Base-by-base conservation (phyloP, 2,329 filamentous ascomycete species). In the Pestalotiopsis sp. region DNA sequence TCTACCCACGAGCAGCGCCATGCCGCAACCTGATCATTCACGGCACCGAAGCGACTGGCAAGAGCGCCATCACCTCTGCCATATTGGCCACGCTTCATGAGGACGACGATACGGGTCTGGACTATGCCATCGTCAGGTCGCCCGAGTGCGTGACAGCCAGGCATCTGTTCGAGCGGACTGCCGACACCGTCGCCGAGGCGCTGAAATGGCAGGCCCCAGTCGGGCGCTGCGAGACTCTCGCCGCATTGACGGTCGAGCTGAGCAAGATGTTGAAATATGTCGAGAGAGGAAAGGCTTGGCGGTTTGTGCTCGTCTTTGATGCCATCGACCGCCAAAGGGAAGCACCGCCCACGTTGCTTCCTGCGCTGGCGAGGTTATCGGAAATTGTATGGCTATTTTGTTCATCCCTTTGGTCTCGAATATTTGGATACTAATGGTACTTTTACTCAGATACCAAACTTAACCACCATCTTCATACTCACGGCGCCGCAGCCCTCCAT, bases 301-400 rank as follows among this genome's bases (percentile, higher is more conserved):
- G 91, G 72, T 94, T 97, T 74, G 90, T 95, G 9, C 80, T 98
- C 68, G 93, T 98, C 12, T 87, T 98, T 71, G 96, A 98, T 82
- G 93, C 90, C 12, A 91, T 98, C 68, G 95, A 98, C 78, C 88
- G 87, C 71, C 93, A 97, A 78, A 87, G 92, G 75, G 95, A 98
- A 76, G 90, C 92, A 5, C 89, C 92, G 5, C 86, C 90, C 2
- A 97, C 93, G 1, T 81, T 98, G 14, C 82, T 97, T 4, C 91
- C 95, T 40, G 94, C 93, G 13, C 82, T 99, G 70, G 93, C 92
- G 25, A 88, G 95, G 70, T 80, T 99, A 23, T 92, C 93, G 14
- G 94, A 98, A 79, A 87, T 91, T 70, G 93, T 96, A 82, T 74
- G 90, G 82, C 62, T 23, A 38, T 23, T 11, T 31, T 20, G 12